Evolutionary conservation across 2,329 filamentous ascomycete genomes (phyloP), one percentile per base, ranked within the genome.

Genomic region (Dactylellina cionopaga): DNA sequence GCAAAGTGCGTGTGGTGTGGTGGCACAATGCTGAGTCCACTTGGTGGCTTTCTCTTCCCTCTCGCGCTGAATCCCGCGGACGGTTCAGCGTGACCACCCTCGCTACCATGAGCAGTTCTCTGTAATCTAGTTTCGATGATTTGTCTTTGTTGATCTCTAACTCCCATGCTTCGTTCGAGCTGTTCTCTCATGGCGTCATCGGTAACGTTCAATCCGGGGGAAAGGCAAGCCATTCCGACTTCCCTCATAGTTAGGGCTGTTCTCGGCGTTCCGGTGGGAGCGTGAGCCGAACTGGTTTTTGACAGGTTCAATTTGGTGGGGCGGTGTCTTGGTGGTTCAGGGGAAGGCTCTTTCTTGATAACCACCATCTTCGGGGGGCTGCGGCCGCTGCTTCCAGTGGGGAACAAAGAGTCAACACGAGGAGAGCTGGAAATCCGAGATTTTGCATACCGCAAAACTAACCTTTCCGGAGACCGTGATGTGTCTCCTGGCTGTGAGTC

Each of bases 161-260:
- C 93, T 46, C 91, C 92, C 81, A 97, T 88, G 81, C 95, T 98
- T 76, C 94, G 88, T 81, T 98, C 92, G 58, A 99, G 83, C 81
- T 98, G 93, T 81, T 96, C 92, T 79, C 95, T 90, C 92, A 97
- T 96, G 17, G 90, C 87, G n/a, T 95, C 94, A 80, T 99, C 92
- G 77, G 98, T 91, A 13, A 95, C 98, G 76, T 96, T 89, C 78
- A 99, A 98, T 59, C 95, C 95, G 0, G 95, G 95, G 1, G 95
- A 98, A 62, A 99, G 84, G 78, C 95, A 99, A 41, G 94, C 94
- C 64, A 98, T 85, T 66, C 95, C 95, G 24, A 98, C 91, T 81
- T 97, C 92, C 77, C 96, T 92, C 78, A 98, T 94, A 41, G 86
- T 91, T 35, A 95, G 83, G 35, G 76, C 76, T 1, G 90, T 87